A percentile compares a stretch with the other conserved stretches of the same genome.
Conservation (phyloP, 2,329 filamentous ascomycete species). For the Ophiostoma australiae region DNA sequence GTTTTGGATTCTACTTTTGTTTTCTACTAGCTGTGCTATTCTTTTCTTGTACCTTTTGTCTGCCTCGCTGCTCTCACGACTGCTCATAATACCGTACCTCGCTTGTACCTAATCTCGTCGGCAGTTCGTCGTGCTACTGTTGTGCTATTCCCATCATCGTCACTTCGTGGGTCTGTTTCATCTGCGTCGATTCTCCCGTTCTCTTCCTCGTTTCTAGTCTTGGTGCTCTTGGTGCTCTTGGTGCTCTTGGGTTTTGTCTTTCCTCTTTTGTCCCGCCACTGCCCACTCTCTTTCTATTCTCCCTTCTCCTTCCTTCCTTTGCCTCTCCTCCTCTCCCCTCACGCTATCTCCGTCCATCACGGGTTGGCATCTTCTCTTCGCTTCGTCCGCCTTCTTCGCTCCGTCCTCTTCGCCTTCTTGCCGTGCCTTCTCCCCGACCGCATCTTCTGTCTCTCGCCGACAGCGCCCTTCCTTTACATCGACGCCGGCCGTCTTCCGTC, state of each 20-base stretch:
- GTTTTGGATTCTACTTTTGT: conserved; percentile 19
- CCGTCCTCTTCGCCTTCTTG: conserved; percentile 11
- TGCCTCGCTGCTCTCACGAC: not conserved
- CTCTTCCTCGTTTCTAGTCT: not conserved
- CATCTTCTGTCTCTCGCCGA: conserved; percentile 14
- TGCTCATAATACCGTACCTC: not conserved
- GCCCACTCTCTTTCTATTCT: conserved; percentile 14
- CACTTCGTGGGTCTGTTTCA: conserved; percentile 1
- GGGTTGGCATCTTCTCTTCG: conserved; percentile 18
- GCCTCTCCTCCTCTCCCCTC: conserved; percentile 8
- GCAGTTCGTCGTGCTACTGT: not conserved
- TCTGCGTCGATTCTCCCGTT: not conserved
- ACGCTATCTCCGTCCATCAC: conserved; percentile 17
- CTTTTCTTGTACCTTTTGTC: not conserved
- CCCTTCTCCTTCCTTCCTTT: not conserved
- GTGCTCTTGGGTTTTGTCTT: conserved; percentile 22
- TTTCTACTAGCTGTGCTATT: conserved; percentile 12
- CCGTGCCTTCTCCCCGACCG: not conserved
- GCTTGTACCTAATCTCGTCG: not conserved
- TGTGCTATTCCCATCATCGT: not conserved
- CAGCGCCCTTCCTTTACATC: conserved; percentile 3
- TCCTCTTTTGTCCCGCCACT: conserved; percentile 20
- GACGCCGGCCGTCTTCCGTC: conserved; percentile 23
- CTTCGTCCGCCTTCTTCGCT: not conserved
- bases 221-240: conserved; percentile 17